These are phyloP conservation scores for Exophiala sp. DNA, from an alignment of 2,329 filamentous ascomycete species.

Conservation along the genomic window DNA sequence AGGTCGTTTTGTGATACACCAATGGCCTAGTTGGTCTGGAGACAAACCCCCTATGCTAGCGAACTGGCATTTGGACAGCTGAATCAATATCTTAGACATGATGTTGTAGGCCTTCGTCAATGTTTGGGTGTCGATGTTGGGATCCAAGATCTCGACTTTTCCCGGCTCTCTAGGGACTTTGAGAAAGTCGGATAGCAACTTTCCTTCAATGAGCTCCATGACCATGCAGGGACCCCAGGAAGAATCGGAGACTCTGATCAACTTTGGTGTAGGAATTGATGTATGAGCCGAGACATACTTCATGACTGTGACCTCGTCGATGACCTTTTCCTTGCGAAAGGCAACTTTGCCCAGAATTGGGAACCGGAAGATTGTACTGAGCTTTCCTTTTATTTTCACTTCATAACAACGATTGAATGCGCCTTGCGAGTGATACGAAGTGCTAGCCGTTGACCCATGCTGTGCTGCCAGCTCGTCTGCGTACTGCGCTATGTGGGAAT, in stretches of 20 bases:
- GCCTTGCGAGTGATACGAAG: too few species aligned
- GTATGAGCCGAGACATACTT: slow-evolving; percentile 7
- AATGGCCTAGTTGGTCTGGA: slow-evolving; percentile 30
- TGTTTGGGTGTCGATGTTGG: slow-evolving; percentile 21
- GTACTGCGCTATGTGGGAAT: too few species aligned
- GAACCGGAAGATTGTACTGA: slow-evolving; percentile 33
- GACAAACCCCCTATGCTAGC: too few species aligned
- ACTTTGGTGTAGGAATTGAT: slow-evolving; percentile 3
- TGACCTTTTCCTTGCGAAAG: slow-evolving; percentile 6
- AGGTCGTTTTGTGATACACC: slow-evolving; percentile 13
- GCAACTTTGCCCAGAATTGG: slow-evolving; percentile 28
- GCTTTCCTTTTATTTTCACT: too few species aligned
- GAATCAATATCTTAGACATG: slow-evolving; percentile 30
- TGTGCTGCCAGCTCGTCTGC: too few species aligned
- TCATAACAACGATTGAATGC: too few species aligned
- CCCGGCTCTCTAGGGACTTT: slow-evolving; percentile 23
- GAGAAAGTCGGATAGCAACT: slow-evolving; percentile 27
- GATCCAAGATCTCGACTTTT: slow-evolving; percentile 14
- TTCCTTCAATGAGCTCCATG: slow-evolving; percentile 32
- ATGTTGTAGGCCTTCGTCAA: slow-evolving; percentile 28
- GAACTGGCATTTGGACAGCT: slow-evolving; percentile 30
- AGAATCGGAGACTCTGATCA: slow-evolving; percentile 3
- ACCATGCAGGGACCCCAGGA: slow-evolving; percentile 35
- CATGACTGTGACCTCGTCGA: slow-evolving; percentile 5
- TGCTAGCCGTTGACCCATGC: too few species aligned